Conservation (phyloP, 805 yeast genomes). For the Candida michaelii region DNA sequence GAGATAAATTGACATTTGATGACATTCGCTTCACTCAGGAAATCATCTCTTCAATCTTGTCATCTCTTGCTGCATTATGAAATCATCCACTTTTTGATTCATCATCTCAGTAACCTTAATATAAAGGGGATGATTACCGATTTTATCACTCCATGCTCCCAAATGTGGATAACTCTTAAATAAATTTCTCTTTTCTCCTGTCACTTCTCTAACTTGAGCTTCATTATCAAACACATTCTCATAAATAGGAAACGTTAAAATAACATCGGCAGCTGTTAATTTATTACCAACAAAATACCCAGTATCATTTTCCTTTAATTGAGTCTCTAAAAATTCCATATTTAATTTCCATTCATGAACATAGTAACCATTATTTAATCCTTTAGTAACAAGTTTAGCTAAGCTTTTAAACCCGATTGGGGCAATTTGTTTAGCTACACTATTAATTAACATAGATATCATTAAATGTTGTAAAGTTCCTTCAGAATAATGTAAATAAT, state of each 20-base stretch:
- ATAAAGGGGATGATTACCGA: constrained; percentile 33
- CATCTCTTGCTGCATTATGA: constrained; percentile 8
- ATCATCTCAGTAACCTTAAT: constrained; percentile 29
- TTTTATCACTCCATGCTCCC: constrained; percentile 36
- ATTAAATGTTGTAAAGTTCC: constrained; percentile 58
- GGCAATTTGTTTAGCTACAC: constrained; percentile 40
- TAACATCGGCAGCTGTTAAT: constrained; percentile 40
- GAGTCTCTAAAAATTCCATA: constrained; percentile 29
- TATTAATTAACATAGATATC: constrained; percentile 37
- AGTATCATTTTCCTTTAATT: constrained; percentile 24
- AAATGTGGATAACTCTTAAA: constrained; percentile 33
- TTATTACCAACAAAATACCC: constrained; percentile 39
- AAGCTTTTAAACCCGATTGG: constrained; percentile 51
- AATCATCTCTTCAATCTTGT: constrained; percentile 3
- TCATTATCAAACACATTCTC: constrained; percentile 39
- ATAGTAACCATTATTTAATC: constrained; percentile 50
- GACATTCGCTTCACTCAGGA: no score
- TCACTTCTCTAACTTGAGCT: constrained; percentile 31
- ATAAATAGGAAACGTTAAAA: constrained; percentile 36
- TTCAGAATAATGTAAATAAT: constrained; percentile 58
- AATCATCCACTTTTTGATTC: constrained; percentile 24
- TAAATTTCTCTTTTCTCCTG: constrained; percentile 33
- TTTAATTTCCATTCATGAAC: constrained; percentile 43
- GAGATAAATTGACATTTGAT: no score
- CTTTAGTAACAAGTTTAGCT: constrained; percentile 42